Base-by-base conservation (phyloP, 306 rosid species). In the Biancaea sappan region DNA sequence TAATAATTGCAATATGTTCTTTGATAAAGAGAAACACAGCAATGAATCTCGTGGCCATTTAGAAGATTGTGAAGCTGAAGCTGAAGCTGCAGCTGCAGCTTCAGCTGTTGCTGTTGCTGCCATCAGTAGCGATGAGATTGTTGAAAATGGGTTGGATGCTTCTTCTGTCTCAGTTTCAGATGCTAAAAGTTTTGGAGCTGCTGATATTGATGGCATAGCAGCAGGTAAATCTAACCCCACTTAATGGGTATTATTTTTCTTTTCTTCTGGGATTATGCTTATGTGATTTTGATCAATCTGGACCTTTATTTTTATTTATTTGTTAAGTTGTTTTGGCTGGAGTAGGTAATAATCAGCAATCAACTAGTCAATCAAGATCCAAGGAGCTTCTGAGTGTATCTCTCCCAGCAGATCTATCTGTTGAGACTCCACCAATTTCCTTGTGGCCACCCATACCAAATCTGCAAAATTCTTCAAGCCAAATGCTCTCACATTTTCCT, bases 41-140 rank as follows among this genome's bases (percentile, higher is more conserved):
- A 40, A 89, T 74, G 87, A 83, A 76, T 78, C 96, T 58, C 79
- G 80, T 76, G 81, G 72, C 81, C 90, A 71, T 66, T 75, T 91
- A 58, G 97, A 88, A 83, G 97, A 91, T 43, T 88, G 87, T 84
- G 98, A 90, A 76, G 92, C 94, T 5, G 92, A 91, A 81, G 97
- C 98, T 0, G 98, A 90, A 82, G 97, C n/a, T n/a, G n/a, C 98
- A 59, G 98, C 98, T 74, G 98, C n/a, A n/a, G n/a, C 98, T 79
- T 91, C 98, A 8, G 98, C 97, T 47, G 92, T 94, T 80, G 98
- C 97, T 64, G 98, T 87, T 81, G 97, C 97, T 84, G 98, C 91
- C 26, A 94, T 94, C 75, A 84, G 92, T 81, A 84, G 82, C 65
- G 98, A 94, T n/a, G 98, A 90, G 82, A 84, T 83, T 66, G 91